A percentile compares a stretch with the other conserved stretches of the same genome.
These are phyloP conservation scores for Volvariella volvacea DNA, from an alignment of 1,284 basidiomycete species.

Conservation along the genomic window DNA sequence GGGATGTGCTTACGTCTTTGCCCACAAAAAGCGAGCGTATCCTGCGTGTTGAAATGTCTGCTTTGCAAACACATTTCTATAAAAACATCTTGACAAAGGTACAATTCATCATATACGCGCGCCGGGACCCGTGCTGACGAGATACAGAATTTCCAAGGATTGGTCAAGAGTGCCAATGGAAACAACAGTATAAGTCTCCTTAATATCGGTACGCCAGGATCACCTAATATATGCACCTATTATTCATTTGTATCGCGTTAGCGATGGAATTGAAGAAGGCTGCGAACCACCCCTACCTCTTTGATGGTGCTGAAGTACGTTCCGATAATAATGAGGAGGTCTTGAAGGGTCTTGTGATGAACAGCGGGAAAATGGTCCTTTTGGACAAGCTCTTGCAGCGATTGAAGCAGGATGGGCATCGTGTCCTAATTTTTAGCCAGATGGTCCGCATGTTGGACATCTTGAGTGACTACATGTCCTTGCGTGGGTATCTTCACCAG, in stretches of 20 bases:
- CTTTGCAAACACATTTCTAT: slow-evolving; percentile 97
- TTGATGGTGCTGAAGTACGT: slow-evolving; percentile 88
- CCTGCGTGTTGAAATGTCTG: slow-evolving; percentile 95
- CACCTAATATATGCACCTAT: slow-evolving; percentile 4
- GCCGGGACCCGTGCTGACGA: slow-evolving; percentile 2
- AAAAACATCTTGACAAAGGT: slow-evolving; percentile 98
- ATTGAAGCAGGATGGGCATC: slow-evolving; percentile 88
- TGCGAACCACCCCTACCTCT: slow-evolving; percentile 96
- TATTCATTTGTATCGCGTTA: slow-evolving; percentile 17
- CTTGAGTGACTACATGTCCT: slow-evolving; percentile 91
- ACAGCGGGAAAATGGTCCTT: slow-evolving; percentile 95
- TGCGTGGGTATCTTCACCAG: slow-evolving; percentile 92
- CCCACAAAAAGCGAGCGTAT: slow-evolving; percentile 99
- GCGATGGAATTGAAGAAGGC: slow-evolving; percentile 98
- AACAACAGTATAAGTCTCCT: slow-evolving; percentile 88
- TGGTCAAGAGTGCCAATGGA: slow-evolving; percentile 82
- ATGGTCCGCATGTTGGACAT: slow-evolving; percentile 99
- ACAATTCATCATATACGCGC: slow-evolving; percentile 8
- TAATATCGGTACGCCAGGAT: slow-evolving; percentile 71
- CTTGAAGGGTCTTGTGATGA: slow-evolving; percentile 95
- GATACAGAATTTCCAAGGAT: slow-evolving; percentile 84
- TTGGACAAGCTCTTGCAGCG: slow-evolving; percentile 91
- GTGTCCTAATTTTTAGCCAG: slow-evolving; percentile 98
- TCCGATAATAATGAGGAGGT: slow-evolving; percentile 79
- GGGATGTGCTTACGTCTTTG: slow-evolving; percentile 94